phyloP scores from a whole-genome alignment of 202 grass and related monocot species.

The Carex arenaria region DNA sequence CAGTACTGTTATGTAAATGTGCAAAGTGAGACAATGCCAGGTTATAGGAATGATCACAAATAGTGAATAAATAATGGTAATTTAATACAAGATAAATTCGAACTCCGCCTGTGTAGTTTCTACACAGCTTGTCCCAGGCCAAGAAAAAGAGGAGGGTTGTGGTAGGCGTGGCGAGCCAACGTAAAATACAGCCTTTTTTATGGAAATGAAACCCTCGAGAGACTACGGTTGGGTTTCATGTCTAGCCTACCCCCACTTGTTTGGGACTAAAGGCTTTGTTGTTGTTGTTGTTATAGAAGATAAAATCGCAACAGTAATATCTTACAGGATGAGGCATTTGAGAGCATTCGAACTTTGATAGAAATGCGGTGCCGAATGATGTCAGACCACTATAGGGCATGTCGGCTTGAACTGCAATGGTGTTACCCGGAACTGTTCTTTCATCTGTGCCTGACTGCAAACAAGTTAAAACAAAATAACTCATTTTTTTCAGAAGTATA shows the following conservation, averaged over 20 bases:
- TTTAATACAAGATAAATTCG: neutral
- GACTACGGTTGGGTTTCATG: no score
- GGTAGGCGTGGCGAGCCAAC: no score
- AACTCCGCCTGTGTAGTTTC: no score
- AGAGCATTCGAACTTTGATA: constrained; percentile 98
- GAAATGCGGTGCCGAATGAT: constrained; percentile 81
- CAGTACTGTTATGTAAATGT: neutral
- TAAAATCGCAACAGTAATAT: constrained; percentile 3
- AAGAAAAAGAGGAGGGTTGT: no score
- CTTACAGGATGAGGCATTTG: constrained; percentile 97
- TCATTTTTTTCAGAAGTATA: constrained; percentile 4
- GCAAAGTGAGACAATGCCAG: neutral
- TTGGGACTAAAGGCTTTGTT: no score
- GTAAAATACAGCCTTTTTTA: no score
- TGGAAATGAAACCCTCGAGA: no score
- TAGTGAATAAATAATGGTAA: neutral
- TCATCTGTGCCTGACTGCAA: constrained; percentile 85
- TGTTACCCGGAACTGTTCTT: constrained; percentile 92
- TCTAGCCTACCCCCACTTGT: no score
- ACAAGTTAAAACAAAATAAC: constrained; percentile 5
- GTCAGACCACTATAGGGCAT: constrained; percentile 95
- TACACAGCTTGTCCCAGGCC: no score
- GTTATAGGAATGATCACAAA: neutral
- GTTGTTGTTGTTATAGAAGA: neutral
- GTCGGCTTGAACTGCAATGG: constrained; percentile 91